These are phyloP conservation scores for Sophora flavescens DNA, from an alignment of 306 rosid species.

Conservation along the genomic window DNA sequence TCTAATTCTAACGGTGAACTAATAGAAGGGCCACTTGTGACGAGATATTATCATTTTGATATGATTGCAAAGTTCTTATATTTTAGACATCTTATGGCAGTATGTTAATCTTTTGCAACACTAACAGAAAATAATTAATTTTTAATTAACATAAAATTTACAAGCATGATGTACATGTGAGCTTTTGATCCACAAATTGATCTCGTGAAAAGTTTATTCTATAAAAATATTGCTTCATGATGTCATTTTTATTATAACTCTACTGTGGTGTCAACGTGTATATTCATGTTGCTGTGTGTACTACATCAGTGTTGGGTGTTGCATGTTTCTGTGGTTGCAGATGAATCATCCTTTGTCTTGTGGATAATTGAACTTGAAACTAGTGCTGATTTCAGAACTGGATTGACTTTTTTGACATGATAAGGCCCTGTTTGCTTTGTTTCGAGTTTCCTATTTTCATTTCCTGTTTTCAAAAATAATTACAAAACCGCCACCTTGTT, in stretches of 20 bases:
- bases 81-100: constrained; percentile 7
- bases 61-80: not conserved
- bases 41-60: not conserved
- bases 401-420: not conserved
- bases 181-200: constrained; percentile 10
- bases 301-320: constrained; percentile 27
- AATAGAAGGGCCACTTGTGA: not conserved
- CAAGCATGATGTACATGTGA: not conserved
- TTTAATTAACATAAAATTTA: not conserved
- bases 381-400: constrained; percentile 9
- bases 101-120: constrained; percentile 1
- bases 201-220: not conserved
- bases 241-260: constrained; percentile 14
- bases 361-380: constrained; percentile 22
- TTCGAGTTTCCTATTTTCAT: too few relatives aligned
- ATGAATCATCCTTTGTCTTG: not conserved
- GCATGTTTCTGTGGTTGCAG: not conserved
- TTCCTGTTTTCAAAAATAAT: too few relatives aligned
- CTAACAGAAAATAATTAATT: not conserved
- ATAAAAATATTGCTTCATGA: constrained; percentile 16
- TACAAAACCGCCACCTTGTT: too few relatives aligned
- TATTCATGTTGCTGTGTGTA: not conserved
- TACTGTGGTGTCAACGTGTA: not conserved
- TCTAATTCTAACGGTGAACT: too few relatives aligned
- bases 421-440: too few relatives aligned